Conservation (phyloP, 2,329 filamentous ascomycete species). For the Magnaporthiopsis poae region DNA sequence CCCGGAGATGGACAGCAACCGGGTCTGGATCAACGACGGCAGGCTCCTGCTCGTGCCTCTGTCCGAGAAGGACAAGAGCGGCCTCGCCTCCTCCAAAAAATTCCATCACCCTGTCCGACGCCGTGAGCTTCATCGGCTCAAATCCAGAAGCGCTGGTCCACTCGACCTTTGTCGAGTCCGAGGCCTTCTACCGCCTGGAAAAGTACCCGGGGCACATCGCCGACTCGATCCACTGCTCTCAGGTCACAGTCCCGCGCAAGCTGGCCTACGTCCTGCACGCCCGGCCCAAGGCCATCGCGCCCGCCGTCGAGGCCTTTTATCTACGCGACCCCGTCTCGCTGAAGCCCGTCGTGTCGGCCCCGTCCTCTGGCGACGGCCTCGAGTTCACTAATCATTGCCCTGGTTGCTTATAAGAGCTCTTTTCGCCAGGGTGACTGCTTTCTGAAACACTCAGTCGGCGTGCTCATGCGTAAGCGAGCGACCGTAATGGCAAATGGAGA, state of each 20-base stretch:
- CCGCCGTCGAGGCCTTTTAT: conserved; percentile 86
- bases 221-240: conserved; percentile 65
- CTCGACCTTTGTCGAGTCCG: conserved; percentile 66
- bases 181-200: conserved; percentile 79
- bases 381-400: too few relatives aligned
- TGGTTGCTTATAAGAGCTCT: too few relatives aligned
- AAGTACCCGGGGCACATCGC: conserved; percentile 72
- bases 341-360: conserved; percentile 52
- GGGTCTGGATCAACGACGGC: conserved; percentile 79
- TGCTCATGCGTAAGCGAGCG: too few relatives aligned
- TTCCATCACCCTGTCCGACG: conserved; percentile 53
- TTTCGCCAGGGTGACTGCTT: too few relatives aligned
- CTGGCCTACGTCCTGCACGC: conserved; percentile 70
- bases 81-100: conserved; percentile 20
- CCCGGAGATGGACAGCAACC: conserved; percentile 77
- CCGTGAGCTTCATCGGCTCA: conserved; percentile 49
- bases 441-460: too few relatives aligned
- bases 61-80: conserved; percentile 8
- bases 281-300: conserved; percentile 65
- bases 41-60: conserved; percentile 63
- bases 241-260: conserved; percentile 67
- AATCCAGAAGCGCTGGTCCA: conserved; percentile 53
- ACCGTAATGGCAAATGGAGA: too few relatives aligned
- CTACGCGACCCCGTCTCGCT: conserved; percentile 72
- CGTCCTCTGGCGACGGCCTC: conserved; percentile 31